phyloP scores from a whole-genome alignment of 176 grass and related monocot species.

The Oryza officinalis region DNA sequence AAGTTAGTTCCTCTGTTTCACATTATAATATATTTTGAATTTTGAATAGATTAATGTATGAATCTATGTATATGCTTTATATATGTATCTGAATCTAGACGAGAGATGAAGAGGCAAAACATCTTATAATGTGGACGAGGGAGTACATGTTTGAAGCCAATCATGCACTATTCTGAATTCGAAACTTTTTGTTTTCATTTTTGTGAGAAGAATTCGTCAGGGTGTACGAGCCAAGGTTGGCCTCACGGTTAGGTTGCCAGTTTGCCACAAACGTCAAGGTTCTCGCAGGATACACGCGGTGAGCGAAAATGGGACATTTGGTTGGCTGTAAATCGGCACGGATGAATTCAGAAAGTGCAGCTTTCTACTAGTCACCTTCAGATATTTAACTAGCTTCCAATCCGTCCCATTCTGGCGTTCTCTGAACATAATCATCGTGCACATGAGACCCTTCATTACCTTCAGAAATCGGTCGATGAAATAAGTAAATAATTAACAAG shows the following conservation, averaged over 20 bases:
- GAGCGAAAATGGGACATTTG: slow-evolving; percentile 5
- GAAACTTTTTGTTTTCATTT: neutral
- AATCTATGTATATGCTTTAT: too few species aligned
- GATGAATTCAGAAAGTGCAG: neutral
- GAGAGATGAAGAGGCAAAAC: too few species aligned
- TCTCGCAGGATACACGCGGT: neutral
- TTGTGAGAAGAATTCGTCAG: neutral
- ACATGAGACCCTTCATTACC: neutral
- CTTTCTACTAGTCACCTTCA: slow-evolving; percentile 9
- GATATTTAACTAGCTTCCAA: neutral
- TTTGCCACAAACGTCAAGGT: neutral
- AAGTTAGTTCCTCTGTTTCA: neutral
- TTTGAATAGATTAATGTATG: too few species aligned
- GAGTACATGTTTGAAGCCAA: neutral
- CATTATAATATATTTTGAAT: too few species aligned
- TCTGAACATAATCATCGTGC: neutral
- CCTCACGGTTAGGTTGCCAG: neutral
- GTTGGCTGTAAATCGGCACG: slow-evolving; percentile 5
- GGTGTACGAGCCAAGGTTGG: neutral
- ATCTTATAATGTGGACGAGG: too few species aligned
- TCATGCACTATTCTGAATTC: neutral
- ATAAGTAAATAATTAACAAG: neutral
- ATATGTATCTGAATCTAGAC: too few species aligned
- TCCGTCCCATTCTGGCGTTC: neutral
- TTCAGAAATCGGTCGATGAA: neutral